A percentile compares a stretch with the other conserved stretches of the same genome.
phyloP scores from a whole-genome alignment of 1,284 basidiomycete species.

The Xerocomus minutiporus region DNA sequence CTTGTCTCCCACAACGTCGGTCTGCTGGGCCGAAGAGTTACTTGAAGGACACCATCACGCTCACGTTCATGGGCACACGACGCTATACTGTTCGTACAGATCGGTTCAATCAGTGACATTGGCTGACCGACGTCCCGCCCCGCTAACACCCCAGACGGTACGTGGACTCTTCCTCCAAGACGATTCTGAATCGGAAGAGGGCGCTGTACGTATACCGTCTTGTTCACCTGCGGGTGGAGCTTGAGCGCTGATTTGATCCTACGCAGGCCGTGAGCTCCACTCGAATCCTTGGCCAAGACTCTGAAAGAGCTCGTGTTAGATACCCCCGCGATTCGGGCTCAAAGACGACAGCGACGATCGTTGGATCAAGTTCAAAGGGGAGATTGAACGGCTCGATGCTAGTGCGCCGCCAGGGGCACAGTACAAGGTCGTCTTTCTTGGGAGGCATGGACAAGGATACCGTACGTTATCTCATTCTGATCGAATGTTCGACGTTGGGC shows the following conservation, averaged over 20 bases:
- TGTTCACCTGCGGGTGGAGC: neutral
- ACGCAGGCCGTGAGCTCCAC: slow-evolving; percentile 20
- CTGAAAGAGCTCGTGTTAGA: slow-evolving; percentile 32
- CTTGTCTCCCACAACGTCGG: neutral
- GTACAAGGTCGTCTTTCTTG: slow-evolving; percentile 65
- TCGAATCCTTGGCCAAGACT: neutral
- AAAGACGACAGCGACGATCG: slow-evolving; percentile 47
- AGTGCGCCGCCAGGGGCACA: slow-evolving; percentile 35
- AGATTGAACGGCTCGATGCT: slow-evolving; percentile 46
- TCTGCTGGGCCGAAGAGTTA: neutral
- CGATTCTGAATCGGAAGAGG: slow-evolving; percentile 15
- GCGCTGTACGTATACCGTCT: slow-evolving; percentile 8
- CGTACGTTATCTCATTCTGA: slow-evolving; percentile 27
- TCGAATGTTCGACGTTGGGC: neutral
- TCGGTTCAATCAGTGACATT: neutral
- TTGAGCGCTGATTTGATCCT: slow-evolving; percentile 2
- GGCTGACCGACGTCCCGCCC: neutral
- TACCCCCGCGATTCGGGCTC: slow-evolving; percentile 63
- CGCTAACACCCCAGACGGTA: slow-evolving; percentile 9
- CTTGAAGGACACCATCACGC: neutral
- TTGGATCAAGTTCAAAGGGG: slow-evolving; percentile 49
- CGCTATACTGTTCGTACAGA: slow-evolving; percentile 17
- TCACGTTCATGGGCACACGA: slow-evolving; percentile 11
- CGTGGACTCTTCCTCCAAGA: slow-evolving; percentile 22
- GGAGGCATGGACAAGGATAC: slow-evolving; percentile 70